Evolutionary conservation across 768 basidiomycete species (phyloP).

Genomic region (Antrodiella citrinella): DNA sequence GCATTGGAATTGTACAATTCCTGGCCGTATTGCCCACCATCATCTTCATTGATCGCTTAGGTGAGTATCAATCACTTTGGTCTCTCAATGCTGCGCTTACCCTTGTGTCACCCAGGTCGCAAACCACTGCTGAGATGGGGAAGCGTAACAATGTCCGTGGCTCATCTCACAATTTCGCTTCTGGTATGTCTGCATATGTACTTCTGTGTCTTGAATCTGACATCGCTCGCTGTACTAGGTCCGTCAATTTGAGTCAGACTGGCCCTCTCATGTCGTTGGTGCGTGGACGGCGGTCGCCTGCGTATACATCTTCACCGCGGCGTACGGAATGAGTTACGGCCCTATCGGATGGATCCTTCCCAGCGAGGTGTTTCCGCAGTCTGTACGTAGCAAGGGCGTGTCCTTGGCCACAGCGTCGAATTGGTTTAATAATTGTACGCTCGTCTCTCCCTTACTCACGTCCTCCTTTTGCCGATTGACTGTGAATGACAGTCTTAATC

Average conservation of each 20-base stretch:
- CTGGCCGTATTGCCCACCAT: constrained; percentile 71
- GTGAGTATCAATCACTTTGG: constrained; percentile 17
- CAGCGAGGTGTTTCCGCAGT: constrained; percentile 74
- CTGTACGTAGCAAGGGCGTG: constrained; percentile 75
- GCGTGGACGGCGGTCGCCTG: constrained; percentile 67
- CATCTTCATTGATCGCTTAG: constrained; percentile 56
- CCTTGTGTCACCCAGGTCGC: constrained; percentile 35
- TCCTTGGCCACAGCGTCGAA: constrained; percentile 80
- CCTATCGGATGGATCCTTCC: constrained; percentile 83
- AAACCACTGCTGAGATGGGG: constrained; percentile 56
- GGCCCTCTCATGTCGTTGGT: constrained; percentile 47
- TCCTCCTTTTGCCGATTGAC: neutral
- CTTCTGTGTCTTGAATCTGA: neutral
- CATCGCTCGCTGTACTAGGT: constrained; percentile 27
- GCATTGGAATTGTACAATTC: constrained; percentile 73
- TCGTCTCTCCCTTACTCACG: neutral
- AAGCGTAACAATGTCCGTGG: constrained; percentile 51
- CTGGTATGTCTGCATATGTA: constrained; percentile 34
- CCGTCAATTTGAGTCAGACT: constrained; percentile 41
- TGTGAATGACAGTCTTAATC: constrained; percentile 49
- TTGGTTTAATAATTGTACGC: constrained; percentile 69
- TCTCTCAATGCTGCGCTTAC: neutral
- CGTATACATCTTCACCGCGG: constrained; percentile 68
- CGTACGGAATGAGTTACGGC: constrained; percentile 72
- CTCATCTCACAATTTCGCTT: constrained; percentile 58